Percentiles rank a stretch among this genome's conserved stretches.
Evolutionary conservation across 805 yeast genomes (phyloP).

Genomic region (Alloascoidea africana): DNA sequence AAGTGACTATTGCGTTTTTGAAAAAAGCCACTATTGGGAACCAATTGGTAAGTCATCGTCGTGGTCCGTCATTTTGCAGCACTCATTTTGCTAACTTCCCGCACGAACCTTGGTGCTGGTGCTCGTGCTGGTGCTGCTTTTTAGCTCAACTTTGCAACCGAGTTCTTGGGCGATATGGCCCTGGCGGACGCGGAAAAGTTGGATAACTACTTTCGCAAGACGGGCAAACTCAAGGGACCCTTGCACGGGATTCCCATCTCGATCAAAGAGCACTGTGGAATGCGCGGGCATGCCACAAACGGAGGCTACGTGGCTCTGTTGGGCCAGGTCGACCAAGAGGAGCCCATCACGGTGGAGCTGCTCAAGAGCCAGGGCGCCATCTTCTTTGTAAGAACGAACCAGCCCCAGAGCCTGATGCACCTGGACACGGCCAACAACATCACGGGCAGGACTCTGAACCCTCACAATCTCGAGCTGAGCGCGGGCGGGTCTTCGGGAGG

Average conservation of each 20-base stretch:
- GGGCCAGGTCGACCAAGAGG: conserved; percentile 29
- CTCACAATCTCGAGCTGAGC: conserved; percentile 38
- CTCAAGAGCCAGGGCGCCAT: conserved; percentile 41
- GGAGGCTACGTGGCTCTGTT: conserved; percentile 43
- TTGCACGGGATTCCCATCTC: conserved; percentile 59
- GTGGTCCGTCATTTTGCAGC: no score
- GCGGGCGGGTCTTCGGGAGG: conserved; percentile 70
- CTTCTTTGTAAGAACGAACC: conserved; percentile 47
- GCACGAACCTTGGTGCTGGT: no score
- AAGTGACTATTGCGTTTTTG: conserved; percentile 38
- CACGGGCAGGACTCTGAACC: conserved; percentile 43
- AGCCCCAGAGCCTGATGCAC: conserved; percentile 62
- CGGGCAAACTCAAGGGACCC: conserved; percentile 47
- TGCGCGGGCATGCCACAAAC: conserved; percentile 36
- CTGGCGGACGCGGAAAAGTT: conserved; percentile 34
- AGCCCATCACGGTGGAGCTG: conserved; percentile 31
- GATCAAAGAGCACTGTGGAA: conserved; percentile 48
- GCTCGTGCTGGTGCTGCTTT: no score
- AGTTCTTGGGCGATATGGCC: conserved; percentile 39
- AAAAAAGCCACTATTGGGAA: conserved; percentile 45
- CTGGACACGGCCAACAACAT: conserved; percentile 46
- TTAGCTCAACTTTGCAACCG: conserved; percentile 11
- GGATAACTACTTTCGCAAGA: conserved; percentile 29
- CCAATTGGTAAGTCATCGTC: conserved; percentile 32
- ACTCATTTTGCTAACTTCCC: no score